Evolutionary conservation across 176 grass and related monocot species (phyloP).

Genomic region (Typha latifolia): DNA sequence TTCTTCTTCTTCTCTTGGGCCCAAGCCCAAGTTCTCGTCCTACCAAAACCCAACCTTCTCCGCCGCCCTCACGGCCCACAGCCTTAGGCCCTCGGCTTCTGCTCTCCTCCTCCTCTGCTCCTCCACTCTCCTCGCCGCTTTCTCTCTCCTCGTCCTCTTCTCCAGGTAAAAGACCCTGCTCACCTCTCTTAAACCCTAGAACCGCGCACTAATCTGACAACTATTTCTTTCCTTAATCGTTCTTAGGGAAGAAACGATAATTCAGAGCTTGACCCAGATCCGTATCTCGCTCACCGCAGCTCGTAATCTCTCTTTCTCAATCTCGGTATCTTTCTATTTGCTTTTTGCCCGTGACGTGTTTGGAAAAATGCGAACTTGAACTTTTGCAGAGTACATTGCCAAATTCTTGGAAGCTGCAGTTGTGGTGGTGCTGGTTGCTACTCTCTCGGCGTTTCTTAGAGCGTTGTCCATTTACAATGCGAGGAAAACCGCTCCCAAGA

Average conservation of each 20-base stretch:
- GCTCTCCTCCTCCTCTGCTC: slow-evolving; percentile 48
- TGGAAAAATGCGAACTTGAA: slow-evolving; percentile 8
- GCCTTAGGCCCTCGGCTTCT: slow-evolving; percentile 45
- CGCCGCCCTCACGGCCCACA: slow-evolving; percentile 44
- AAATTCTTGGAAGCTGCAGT: slow-evolving; percentile 43
- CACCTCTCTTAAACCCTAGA: slow-evolving; percentile 31
- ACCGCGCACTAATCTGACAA: slow-evolving; percentile 5
- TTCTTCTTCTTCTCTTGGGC: slow-evolving; percentile 8
- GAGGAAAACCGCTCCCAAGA: slow-evolving; percentile 19
- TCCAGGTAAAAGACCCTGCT: slow-evolving; percentile 33
- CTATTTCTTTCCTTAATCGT: slow-evolving; percentile 1
- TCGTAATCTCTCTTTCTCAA: slow-evolving; percentile 34
- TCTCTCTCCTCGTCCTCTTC: slow-evolving; percentile 35
- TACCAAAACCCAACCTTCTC: slow-evolving; percentile 68
- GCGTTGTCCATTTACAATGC: slow-evolving; percentile 47
- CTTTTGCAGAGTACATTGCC: slow-evolving; percentile 43
- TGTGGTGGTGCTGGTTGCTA: slow-evolving; percentile 40
- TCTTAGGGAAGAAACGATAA: slow-evolving; percentile 47
- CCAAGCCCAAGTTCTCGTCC: slow-evolving; percentile 67
- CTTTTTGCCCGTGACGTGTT: slow-evolving; percentile 8
- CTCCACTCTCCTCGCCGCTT: slow-evolving; percentile 25
- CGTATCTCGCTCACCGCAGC: slow-evolving; percentile 28
- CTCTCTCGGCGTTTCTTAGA: slow-evolving; percentile 46
- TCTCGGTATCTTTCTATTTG: background rate
- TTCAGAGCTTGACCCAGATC: slow-evolving; percentile 23